Evolutionary conservation across 2,329 filamentous ascomycete species (phyloP).

Genomic region (Madurella fahalii): DNA sequence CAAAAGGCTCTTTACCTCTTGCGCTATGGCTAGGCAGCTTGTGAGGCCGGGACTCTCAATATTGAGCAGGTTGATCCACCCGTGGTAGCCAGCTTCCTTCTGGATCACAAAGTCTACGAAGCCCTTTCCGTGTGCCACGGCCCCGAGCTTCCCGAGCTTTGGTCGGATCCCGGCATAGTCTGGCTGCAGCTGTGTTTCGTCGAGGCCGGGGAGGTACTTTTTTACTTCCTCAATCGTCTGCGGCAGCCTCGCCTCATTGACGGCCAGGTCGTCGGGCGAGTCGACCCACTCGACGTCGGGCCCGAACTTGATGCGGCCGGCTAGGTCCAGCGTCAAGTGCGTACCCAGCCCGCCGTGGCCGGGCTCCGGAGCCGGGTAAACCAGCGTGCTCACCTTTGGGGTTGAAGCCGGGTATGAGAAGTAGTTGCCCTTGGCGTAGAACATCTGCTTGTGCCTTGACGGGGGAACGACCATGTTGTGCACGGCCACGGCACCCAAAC

Average conservation of each 20-base stretch:
- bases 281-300: conserved; percentile 94
- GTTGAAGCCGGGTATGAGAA: conserved; percentile 70
- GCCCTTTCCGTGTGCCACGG: conserved; percentile 58
- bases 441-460: conserved; percentile 54
- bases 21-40: conserved; percentile 78
- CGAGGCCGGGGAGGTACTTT: conserved; percentile 72
- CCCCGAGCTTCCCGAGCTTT: conserved; percentile 63
- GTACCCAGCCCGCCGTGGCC: conserved; percentile 84
- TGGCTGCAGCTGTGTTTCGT: conserved; percentile 60
- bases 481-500: conserved; percentile 69
- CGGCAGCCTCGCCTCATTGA: conserved; percentile 58
- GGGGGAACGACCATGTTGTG: conserved; percentile 75
- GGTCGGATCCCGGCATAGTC: conserved; percentile 93
- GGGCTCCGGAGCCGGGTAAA: conserved; percentile 83
- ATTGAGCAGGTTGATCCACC: conserved; percentile 85
- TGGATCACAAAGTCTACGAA: conserved; percentile 83
- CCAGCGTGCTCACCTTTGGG: conserved; percentile 64
- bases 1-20: conserved; percentile 59
- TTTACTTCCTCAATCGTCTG: conserved; percentile 71
- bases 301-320: conserved; percentile 80
- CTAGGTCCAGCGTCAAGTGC: conserved; percentile 86
- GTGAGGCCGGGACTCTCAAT: conserved; percentile 94
- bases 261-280: conserved; percentile 62
- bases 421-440: conserved; percentile 93
- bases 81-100: conserved; percentile 70